These are phyloP conservation scores for Salvia rosmarinus DNA, from an alignment of 257 asterid species.

Conservation along the genomic window DNA sequence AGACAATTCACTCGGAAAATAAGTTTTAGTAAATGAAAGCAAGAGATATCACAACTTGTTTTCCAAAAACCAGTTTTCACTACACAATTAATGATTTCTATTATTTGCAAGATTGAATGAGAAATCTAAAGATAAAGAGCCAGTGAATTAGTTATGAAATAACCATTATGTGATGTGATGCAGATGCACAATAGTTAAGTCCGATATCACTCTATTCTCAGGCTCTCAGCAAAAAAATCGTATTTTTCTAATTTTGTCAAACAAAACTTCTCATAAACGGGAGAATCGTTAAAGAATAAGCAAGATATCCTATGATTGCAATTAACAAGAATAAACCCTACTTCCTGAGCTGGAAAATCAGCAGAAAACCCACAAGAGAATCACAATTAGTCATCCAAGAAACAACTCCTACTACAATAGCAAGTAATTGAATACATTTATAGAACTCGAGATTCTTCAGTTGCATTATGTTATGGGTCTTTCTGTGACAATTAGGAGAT, in stretches of 20 bases:
- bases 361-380: background rate
- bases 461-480: background rate
- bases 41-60: background rate
- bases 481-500: background rate
- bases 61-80: background rate
- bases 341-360: background rate
- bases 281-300: background rate
- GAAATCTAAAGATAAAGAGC: background rate
- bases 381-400: too few relatives aligned
- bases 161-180: background rate
- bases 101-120: background rate
- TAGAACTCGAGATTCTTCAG: background rate
- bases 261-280: background rate
- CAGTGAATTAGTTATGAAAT: background rate
- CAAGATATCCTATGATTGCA: background rate
- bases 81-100: background rate
- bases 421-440: too few relatives aligned
- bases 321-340: conserved; percentile 3
- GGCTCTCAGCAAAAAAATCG: too few relatives aligned
- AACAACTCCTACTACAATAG: too few relatives aligned
- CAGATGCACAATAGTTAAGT: background rate
- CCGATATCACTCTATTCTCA: background rate
- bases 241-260: too few relatives aligned
- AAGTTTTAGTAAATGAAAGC: background rate
- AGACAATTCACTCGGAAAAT: background rate